Evolutionary conservation across 352 stramenopile genomes (phyloP).

Genomic region (Phytophthora melonis): DNA sequence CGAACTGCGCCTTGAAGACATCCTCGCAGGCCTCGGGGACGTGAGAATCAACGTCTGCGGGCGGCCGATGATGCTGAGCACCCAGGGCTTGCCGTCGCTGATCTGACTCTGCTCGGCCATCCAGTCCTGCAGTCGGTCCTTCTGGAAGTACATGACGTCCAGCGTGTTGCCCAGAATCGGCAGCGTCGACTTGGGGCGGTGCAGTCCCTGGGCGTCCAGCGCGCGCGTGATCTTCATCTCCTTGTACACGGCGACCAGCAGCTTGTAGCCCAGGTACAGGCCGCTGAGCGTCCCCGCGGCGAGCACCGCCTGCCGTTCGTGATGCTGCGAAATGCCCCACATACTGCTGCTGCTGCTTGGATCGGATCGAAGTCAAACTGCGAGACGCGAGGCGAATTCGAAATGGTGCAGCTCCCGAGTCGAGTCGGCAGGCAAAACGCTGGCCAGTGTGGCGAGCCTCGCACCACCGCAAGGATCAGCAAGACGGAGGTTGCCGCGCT

Average conservation of each 20-base stretch:
- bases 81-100: slow-evolving; percentile 52
- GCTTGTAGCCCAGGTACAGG: slow-evolving; percentile 39
- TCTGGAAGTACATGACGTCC: slow-evolving; percentile 51
- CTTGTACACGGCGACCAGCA: slow-evolving; percentile 40
- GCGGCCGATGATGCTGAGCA: slow-evolving; percentile 49
- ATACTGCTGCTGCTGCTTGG: slow-evolving; percentile 10
- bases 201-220: slow-evolving; percentile 38
- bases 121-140: slow-evolving; percentile 65
- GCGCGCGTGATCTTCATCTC: slow-evolving; percentile 40
- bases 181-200: slow-evolving; percentile 46
- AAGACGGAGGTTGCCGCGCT: background rate
- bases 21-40: slow-evolving; percentile 43
- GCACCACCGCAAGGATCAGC: slow-evolving; percentile 29
- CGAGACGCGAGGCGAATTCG: slow-evolving; percentile 19
- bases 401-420: slow-evolving; percentile 10
- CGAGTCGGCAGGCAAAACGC: background rate
- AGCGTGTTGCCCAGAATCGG: slow-evolving; percentile 54
- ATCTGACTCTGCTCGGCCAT: slow-evolving; percentile 59
- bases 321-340: slow-evolving; percentile 39
- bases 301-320: slow-evolving; percentile 33
- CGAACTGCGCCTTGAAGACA: slow-evolving; percentile 55
- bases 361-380: slow-evolving; percentile 5
- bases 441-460: background rate
- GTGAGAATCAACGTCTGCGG: slow-evolving; percentile 57
- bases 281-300: slow-evolving; percentile 24